A percentile compares a stretch with the other conserved stretches of the same genome.
Evolutionary conservation across 257 asterid genomes (phyloP).

Genomic region (Penstemon newberryi): DNA sequence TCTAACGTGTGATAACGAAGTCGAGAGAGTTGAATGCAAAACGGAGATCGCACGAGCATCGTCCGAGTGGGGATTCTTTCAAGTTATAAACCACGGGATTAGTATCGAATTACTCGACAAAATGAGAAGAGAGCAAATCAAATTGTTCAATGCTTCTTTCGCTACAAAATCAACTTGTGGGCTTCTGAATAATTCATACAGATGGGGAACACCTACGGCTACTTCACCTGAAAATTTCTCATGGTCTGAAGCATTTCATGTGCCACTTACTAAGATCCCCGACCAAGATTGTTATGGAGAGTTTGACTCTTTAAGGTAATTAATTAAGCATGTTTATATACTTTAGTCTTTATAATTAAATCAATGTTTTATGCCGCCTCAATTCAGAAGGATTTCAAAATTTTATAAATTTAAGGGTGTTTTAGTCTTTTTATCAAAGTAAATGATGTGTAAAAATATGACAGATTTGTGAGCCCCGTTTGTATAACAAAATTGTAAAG

Average conservation of each 20-base stretch:
- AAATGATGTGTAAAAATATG: no score
- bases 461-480: no score
- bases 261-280: slow-evolving; percentile 54
- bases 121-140: slow-evolving; percentile 54
- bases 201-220: slow-evolving; percentile 70
- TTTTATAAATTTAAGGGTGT: no score
- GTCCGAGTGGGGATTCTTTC: slow-evolving; percentile 76
- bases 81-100: slow-evolving; percentile 67
- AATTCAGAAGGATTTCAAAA: no score
- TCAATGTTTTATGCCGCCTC: not conserved
- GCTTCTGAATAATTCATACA: slow-evolving; percentile 55
- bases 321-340: not conserved
- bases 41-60: slow-evolving; percentile 47
- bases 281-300: slow-evolving; percentile 52
- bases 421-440: no score
- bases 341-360: no score
- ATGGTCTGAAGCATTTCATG: slow-evolving; percentile 78
- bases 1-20: slow-evolving; percentile 30
- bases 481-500: no score
- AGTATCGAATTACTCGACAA: slow-evolving; percentile 31
- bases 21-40: slow-evolving; percentile 32
- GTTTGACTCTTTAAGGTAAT: slow-evolving; percentile 55
- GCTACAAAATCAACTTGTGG: slow-evolving; percentile 48
- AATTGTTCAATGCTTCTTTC: slow-evolving; percentile 51
- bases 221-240: slow-evolving; percentile 52